These are phyloP conservation scores for Colletotrichum sp. DNA, from an alignment of 2,329 filamentous ascomycete species.

Conservation along the genomic window DNA sequence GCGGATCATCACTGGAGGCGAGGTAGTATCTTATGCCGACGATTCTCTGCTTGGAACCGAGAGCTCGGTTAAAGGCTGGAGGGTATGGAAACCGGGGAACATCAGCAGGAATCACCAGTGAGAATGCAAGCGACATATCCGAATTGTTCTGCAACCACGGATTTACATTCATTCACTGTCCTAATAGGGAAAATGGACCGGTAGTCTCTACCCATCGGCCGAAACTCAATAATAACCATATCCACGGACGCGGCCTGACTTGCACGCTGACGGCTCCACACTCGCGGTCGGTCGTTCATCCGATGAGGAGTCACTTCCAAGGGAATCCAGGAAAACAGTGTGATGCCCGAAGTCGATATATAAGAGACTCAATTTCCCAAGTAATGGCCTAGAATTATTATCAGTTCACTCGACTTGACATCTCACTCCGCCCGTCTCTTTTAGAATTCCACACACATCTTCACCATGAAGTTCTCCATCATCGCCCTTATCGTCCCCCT, in stretches of 20 bases:
- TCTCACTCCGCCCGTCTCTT: not conserved
- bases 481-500: not conserved
- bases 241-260: not conserved
- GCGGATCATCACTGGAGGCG: not conserved
- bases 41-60: not conserved
- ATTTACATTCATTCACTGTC: fast-evolving
- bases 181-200: not conserved
- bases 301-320: not conserved
- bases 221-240: not conserved
- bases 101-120: fast-evolving
- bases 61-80: not conserved
- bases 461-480: not conserved
- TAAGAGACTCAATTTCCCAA: not conserved
- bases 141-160: not conserved
- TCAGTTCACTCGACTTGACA: too few species aligned
- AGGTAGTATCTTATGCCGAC: fast-evolving
- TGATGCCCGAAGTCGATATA: not conserved
- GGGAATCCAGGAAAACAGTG: not conserved
- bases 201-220: not conserved
- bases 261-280: not conserved
- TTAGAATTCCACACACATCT: too few species aligned
- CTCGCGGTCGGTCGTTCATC: not conserved
- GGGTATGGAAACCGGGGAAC: fast-evolving
- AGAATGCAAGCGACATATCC: not conserved
- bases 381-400: not conserved